phyloP scores from a whole-genome alignment of 495 filamentous ascomycete species.

The Aspergillus egyptiacus region DNA sequence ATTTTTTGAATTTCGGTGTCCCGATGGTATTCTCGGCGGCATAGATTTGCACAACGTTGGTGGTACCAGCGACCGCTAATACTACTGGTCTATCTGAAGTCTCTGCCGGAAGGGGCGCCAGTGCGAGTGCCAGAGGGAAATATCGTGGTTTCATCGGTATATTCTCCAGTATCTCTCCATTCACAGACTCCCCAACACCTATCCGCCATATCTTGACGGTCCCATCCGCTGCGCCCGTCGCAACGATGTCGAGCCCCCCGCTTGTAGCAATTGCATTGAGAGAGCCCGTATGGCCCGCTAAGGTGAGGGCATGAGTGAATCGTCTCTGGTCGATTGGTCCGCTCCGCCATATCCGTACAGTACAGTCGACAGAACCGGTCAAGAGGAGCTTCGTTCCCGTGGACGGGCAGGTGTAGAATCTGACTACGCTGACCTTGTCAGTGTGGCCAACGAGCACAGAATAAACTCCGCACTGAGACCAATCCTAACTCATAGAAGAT shows the following conservation, averaged over 20 bases:
- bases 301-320: conserved; percentile 43
- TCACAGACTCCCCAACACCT: conserved; percentile 28
- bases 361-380: conserved; percentile 78
- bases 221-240: conserved; percentile 73
- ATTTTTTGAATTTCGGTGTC: conserved; percentile 54
- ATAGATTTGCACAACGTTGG: conserved; percentile 69
- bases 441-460: conserved; percentile 73
- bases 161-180: conserved; percentile 55
- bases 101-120: conserved; percentile 49
- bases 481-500: conserved; percentile 34
- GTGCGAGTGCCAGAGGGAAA: conserved; percentile 70
- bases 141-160: conserved; percentile 69
- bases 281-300: conserved; percentile 61
- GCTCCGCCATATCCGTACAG: conserved; percentile 64
- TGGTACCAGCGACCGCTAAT: conserved; percentile 80
- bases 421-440: conserved; percentile 76
- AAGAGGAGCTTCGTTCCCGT: conserved; percentile 52
- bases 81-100: conserved; percentile 47
- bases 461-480: conserved; percentile 52
- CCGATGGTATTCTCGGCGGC: conserved; percentile 40
- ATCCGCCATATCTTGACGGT: conserved; percentile 73
- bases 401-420: conserved; percentile 57
- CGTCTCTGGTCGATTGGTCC: conserved; percentile 14
- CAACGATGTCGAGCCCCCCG: conserved; percentile 51
- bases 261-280: conserved; percentile 72